Conservation (phyloP, 495 filamentous ascomycete genomes). For the Trichoderma orchidacearum region DNA sequence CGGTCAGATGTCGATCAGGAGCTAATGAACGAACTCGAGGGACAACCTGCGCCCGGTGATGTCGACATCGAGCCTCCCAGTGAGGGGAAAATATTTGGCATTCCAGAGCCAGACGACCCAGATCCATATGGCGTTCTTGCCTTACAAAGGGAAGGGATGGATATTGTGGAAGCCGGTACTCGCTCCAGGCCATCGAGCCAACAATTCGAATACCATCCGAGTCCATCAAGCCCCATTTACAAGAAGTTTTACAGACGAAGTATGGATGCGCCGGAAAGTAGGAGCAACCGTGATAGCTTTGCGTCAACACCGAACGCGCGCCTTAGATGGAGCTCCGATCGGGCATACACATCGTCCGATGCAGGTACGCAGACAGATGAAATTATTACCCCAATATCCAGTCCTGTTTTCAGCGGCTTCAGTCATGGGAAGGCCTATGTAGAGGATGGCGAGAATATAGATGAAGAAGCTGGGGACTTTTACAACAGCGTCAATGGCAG, state of each 20-base stretch:
- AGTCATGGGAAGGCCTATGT: no score
- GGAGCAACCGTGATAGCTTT: constrained; percentile 50
- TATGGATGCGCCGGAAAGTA: constrained; percentile 41
- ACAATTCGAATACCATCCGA: constrained; percentile 69
- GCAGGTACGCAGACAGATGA: not conserved
- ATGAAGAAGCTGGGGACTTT: not conserved
- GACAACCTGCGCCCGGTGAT: constrained; percentile 60
- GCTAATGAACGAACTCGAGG: constrained; percentile 30
- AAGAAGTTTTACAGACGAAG: constrained; percentile 53
- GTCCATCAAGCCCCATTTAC: constrained; percentile 62
- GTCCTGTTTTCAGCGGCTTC: not conserved
- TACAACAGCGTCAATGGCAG: not conserved
- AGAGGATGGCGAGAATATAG: not conserved
- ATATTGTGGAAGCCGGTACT: constrained; percentile 79
- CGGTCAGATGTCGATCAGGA: constrained; percentile 54
- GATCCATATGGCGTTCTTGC: constrained; percentile 84
- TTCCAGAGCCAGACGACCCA: constrained; percentile 67
- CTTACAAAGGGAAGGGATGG: constrained; percentile 67
- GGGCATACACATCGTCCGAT: not conserved
- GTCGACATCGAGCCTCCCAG: constrained; percentile 37
- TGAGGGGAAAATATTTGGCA: constrained; percentile 43
- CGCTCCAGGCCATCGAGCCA: constrained; percentile 52
- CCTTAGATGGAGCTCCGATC: not conserved
- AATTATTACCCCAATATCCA: not conserved
- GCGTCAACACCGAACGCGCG: not conserved